These are phyloP conservation scores for Candida ulmi DNA, from an alignment of 805 yeast genomes.

Conservation along the genomic window DNA sequence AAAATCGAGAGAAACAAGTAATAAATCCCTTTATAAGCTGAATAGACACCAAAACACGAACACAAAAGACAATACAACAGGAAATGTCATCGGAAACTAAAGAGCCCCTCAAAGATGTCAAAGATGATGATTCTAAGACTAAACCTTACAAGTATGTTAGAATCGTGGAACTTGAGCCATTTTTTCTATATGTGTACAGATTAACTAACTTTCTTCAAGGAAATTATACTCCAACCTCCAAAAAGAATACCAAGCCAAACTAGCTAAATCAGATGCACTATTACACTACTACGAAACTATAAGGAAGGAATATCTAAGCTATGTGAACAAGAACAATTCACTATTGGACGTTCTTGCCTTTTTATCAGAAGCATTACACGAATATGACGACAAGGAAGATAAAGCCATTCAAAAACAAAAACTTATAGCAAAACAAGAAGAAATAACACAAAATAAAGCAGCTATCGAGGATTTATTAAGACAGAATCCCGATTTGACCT, in stretches of 20 bases:
- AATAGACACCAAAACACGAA: too few relatives aligned
- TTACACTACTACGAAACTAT: neutral
- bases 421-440: neutral
- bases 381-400: neutral
- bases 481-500: neutral
- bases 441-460: neutral
- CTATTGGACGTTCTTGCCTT: neutral
- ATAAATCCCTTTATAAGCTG: too few relatives aligned
- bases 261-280: neutral
- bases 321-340: neutral
- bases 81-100: too few relatives aligned
- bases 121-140: neutral
- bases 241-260: neutral
- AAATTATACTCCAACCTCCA: neutral
- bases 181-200: too few relatives aligned
- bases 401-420: neutral
- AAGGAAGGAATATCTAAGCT: neutral
- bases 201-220: too few relatives aligned
- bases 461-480: neutral
- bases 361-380: neutral
- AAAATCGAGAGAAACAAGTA: too few relatives aligned
- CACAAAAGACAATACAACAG: too few relatives aligned
- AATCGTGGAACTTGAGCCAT: too few relatives aligned
- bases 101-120: neutral
- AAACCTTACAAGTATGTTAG: neutral